Evolutionary conservation across 225 moss, liverwort and hornwort genomes (phyloP), one percentile per base, ranked within the genome.

Genomic region (Physcomitrium patens): DNA sequence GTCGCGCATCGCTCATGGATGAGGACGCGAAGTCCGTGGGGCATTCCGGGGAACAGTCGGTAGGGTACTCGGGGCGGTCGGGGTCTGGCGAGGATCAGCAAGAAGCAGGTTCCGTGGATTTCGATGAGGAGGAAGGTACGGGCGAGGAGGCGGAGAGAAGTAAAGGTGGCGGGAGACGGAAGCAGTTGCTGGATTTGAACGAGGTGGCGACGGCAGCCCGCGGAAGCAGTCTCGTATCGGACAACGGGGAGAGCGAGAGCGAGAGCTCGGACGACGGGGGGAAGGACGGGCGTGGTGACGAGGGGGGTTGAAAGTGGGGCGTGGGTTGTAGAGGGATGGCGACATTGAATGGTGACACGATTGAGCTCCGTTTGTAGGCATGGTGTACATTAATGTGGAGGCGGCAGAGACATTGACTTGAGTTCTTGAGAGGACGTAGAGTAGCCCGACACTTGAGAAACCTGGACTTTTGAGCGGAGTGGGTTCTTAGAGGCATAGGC

Each of bases 161-260:
- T 28, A 67, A 82, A 74, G 70, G 76, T 68, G 69, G 55, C 10
- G 53, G 82, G 37, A 87, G 78, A 68, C 90, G 83, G 54, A 85
- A 90, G 63, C 83, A 91, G 49, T 81, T 96, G 83, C 89, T 94
- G 72, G 94, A 96, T 86, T 81, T 96, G 70, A 94, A 96, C 75
- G 92, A 91, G 76, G 86, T 92, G 55, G 94, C 91, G 49, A 91
- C 86, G 27, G 85, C 43, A 51, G 65, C 77, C 10, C 92, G 86
- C 74, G 89, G 87, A 67, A 84, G 80, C 63, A 90, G 84, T 82
- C 87, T 84, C 22, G 71, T 82, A 26, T 92, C 86, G 52, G 86
- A 82, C 28, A 77, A 89, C 0, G 89, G 81, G 14, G 88, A 86
- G 63, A 91, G 86, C 53, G 88, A 86, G 63, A 91, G 86, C 53